Base-by-base conservation (phyloP, 257 asterid species). In the Sherardia arvensis region DNA sequence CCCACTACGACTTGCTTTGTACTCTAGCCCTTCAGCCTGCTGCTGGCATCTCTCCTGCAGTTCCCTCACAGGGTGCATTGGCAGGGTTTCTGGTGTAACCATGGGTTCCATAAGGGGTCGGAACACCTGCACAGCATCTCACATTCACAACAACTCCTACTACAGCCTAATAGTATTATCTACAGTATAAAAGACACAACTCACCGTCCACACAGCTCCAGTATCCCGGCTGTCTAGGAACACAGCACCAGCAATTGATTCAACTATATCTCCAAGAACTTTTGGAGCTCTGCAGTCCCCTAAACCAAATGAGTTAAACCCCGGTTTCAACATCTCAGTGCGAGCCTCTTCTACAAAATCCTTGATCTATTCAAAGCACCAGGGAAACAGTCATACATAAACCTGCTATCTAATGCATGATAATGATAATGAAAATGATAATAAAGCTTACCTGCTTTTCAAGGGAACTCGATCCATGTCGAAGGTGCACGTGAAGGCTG, bases 221-320 rank as follows among this genome's bases (percentile, higher is more conserved):
- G 99, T 85, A 72, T 87, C 73, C 72, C 89, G 87, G 26, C 95
- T 89, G 73, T 93, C 99, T 28, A 93, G 97, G 73, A 87, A 93
- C 78, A 93, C 81, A n/a, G 99, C 97, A 71, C 99, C 99, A 70
- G 99, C 99, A 80, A 93, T 84, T 14, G 99, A 93, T 79, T 93
- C 99, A 36, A 90, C 81, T 70, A 93, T 93, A 73, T 93, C 99
- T 71, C 97, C 99, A 66, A 93, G 95, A 76, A 93, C 99, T 81
- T 93, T 93, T 49, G 99, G 99, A 62, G 99, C 97, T 84, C 87
- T 93, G 85, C 96, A 93, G 80, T 93, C 99, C 76, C 99, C 99
- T 55, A 93, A 73, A 36, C 99, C 99, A 71, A 93, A 90, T 67
- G 97, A 93, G 79, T 93, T 90, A 74, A 93, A 85, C 59, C 89